Percentiles rank a stretch among this genome's conserved stretches.
Conservation (phyloP, 352 stramenopile genomes). For the Phytophthora vignae region DNA sequence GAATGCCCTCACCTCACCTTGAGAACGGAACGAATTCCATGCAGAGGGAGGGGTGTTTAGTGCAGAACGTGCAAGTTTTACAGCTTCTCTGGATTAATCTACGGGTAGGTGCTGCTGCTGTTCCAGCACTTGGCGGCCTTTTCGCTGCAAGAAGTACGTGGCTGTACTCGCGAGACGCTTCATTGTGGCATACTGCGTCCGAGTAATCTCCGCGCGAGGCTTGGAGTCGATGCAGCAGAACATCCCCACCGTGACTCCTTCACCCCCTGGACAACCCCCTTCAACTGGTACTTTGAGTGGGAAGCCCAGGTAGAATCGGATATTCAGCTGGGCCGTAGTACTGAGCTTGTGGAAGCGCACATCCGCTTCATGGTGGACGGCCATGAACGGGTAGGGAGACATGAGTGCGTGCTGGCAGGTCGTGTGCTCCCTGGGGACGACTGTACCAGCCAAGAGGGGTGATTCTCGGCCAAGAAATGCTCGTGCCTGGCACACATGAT, state of each 20-base stretch:
- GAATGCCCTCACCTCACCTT: too few relatives aligned
- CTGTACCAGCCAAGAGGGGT: conserved; percentile 21
- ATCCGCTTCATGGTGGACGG: conserved; percentile 63
- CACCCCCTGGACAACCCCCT: background rate
- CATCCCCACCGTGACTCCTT: conserved; percentile 30
- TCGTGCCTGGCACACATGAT: conserved; percentile 52
- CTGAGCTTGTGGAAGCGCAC: conserved; percentile 51
- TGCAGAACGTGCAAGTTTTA: too few relatives aligned
- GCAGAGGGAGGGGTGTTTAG: too few relatives aligned
- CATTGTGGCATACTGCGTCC: conserved; percentile 46
- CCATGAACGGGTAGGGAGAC: conserved; percentile 50
- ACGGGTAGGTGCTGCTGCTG: background rate
- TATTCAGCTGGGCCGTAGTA: conserved; percentile 31
- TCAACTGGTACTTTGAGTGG: background rate
- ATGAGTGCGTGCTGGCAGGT: conserved; percentile 69
- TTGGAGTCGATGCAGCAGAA: conserved; percentile 43
- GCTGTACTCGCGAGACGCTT: conserved; percentile 25
- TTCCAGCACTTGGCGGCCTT: conserved; percentile 4
- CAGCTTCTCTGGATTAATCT: background rate
- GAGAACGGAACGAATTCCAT: too few relatives aligned
- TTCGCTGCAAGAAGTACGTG: conserved; percentile 32
- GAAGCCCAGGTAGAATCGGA: conserved; percentile 10
- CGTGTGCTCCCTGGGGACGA: conserved; percentile 51
- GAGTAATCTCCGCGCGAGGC: conserved; percentile 32
- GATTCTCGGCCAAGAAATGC: conserved; percentile 47